Evolutionary conservation across 805 yeast species (phyloP).

Genomic region (Schizosaccharomyces osmophilus): DNA sequence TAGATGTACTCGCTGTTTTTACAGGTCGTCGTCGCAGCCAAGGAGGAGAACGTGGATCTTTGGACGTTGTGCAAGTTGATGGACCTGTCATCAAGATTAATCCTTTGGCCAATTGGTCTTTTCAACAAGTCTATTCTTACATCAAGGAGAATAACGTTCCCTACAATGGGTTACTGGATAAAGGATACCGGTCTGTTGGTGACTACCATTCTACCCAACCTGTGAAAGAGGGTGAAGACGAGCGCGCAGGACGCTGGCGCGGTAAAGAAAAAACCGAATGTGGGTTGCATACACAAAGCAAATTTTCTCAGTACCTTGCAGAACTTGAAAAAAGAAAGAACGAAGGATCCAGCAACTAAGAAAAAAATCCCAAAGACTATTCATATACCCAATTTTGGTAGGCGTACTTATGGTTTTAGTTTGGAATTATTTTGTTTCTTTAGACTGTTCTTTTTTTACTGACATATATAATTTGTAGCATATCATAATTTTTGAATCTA

Average conservation of each 20-base stretch:
- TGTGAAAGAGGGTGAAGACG: slow-evolving; percentile 77
- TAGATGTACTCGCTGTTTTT: slow-evolving; percentile 58
- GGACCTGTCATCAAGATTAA: slow-evolving; percentile 55
- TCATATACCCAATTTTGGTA: too few relatives aligned
- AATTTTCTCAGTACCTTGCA: slow-evolving; percentile 32
- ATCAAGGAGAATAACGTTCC: slow-evolving; percentile 54
- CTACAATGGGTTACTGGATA: slow-evolving; percentile 56
- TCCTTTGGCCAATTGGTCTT: slow-evolving; percentile 68
- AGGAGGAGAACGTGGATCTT: slow-evolving; percentile 54
- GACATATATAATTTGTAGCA: too few relatives aligned
- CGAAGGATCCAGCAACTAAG: background rate
- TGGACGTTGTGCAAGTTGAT: slow-evolving; percentile 60
- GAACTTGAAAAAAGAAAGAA: slow-evolving; percentile 3
- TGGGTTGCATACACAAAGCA: slow-evolving; percentile 67
- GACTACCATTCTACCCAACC: slow-evolving; percentile 90
- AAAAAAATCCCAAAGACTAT: too few relatives aligned
- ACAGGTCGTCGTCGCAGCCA: slow-evolving; percentile 82
- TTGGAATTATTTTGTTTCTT: background rate
- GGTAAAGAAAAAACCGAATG: slow-evolving; percentile 83
- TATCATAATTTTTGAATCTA: too few relatives aligned
- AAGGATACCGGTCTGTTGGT: slow-evolving; percentile 78
- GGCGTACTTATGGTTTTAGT: too few relatives aligned
- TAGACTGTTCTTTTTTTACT: background rate
- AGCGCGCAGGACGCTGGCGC: slow-evolving; percentile 92
- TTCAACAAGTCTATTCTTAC: slow-evolving; percentile 43